Base-by-base conservation (phyloP, 495 filamentous ascomycete species). In the Lichenothelia convexa region DNA sequence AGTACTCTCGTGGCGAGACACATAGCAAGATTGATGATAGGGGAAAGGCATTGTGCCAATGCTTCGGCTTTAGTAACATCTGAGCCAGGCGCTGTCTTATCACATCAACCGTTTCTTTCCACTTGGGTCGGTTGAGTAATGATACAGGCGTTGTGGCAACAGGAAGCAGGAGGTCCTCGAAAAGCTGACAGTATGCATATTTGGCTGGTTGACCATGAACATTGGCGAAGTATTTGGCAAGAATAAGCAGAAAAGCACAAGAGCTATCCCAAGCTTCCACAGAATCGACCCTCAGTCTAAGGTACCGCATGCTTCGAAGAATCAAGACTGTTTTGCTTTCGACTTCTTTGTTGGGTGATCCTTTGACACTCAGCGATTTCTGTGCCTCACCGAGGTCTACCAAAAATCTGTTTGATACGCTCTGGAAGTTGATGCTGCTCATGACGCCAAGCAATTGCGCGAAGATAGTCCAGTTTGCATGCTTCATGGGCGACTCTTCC, bases 381-480 rank as follows among this genome's bases (percentile, higher is more conserved):
- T 93, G 73, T 7, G 72, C 75, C 16, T 65, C 67, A 35, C 81
- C 77, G 3, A 99, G 67, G 51, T 94, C 86, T 16, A 54, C 55
- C 37, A 91, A 57, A 51, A 91, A 99, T 17, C 80, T 72, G 36
- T 75, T 70, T 18, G 80, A 68, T 20, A 99, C 87, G 41, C 71
- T 80, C 19, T 71, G 60, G 55, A 99, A 93, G 49, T 86, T 82
- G 44, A 82, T 70, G 35, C 77, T 79, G 55, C 89, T 92, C 85
- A 99, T 93, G 18, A 80, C 85, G 11, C 89, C 89, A 8, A 99
- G 63, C 13, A 95, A 59, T 48, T 92, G 83, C 18, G 78, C 75
- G 47, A 92, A 93, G 9, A 95, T 75, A 37, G 78, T 77, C 89
- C 89, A 95, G 53, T 95, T 94, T 12, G 89, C 78, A 59, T 85